Evolutionary conservation across 108 stramenopile genomes (phyloP).

Genomic region (Pseudonitzschia delicatissima): DNA sequence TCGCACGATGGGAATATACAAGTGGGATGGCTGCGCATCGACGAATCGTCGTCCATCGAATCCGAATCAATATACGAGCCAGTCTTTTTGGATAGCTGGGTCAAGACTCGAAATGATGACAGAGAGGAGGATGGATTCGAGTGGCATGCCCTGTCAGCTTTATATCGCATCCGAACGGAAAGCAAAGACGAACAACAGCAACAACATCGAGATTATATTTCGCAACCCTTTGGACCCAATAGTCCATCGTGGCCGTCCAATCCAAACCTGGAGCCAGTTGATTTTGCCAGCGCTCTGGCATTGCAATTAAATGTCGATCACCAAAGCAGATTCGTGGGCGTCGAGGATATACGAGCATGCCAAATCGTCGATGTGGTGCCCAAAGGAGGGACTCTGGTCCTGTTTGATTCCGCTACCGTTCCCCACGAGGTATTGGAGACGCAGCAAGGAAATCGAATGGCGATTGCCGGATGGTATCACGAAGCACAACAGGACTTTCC

Average conservation of each 20-base stretch:
- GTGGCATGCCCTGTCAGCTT: constrained; percentile 23
- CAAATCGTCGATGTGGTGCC: constrained; percentile 37
- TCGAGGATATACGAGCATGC: not conserved
- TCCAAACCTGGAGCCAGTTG: not conserved
- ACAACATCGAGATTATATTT: not conserved
- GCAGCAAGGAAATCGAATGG: constrained; percentile 19
- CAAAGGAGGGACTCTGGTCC: constrained; percentile 39
- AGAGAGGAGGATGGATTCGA: constrained; percentile 6
- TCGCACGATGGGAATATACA: constrained; percentile 54
- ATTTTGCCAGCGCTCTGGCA: not conserved
- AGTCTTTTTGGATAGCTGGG: constrained; percentile 6
- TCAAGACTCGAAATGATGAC: not conserved
- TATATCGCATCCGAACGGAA: not conserved
- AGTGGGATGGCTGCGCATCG: constrained; percentile 42
- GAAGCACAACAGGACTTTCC: constrained; percentile 40
- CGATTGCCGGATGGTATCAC: constrained; percentile 61
- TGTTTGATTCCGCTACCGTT: constrained; percentile 56
- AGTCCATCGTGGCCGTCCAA: constrained; percentile 3
- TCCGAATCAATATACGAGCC: not conserved
- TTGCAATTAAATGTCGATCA: not conserved
- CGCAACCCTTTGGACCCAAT: constrained; percentile 6
- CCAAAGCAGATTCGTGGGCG: constrained; percentile 1
- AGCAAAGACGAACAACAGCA: not conserved
- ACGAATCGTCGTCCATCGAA: not conserved
- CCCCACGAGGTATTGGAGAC: constrained; percentile 49